Evolutionary conservation across 2,329 filamentous ascomycete genomes (phyloP), one percentile per base, ranked within the genome.

Genomic region (Aspergillus aculeatus): DNA sequence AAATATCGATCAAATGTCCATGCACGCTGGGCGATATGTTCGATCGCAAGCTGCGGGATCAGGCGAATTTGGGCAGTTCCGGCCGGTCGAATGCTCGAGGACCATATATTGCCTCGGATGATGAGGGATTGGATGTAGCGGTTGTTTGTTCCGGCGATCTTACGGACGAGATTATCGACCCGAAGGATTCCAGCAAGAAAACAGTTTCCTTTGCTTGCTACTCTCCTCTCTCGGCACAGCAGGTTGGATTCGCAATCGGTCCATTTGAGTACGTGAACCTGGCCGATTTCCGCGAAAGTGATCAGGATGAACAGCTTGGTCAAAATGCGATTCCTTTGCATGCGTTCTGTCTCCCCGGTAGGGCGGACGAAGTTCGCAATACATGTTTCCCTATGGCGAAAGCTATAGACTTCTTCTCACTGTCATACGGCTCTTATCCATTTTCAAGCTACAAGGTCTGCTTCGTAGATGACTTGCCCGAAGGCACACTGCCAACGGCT

Each of bases 221-320:
- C 61, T 87, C 88, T 62, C 86, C 89, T 54, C 86, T 95, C 9
- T 88, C 92, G 1, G 89, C 94, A 1, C 90, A 93, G 63, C 94
- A 98, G 72, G 88, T 99, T 64, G 94, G 93, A 4, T 96, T 99
- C 74, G 91, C 92, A 2, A 86, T 98, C 58, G 95, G 96, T 0
- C 95, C 96, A 0, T 99, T 99, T 72, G 92, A 98, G 75, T 89
- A 94, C 66, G 88, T 98, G 56, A 91, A 97, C 71, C 81, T 99
- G 5, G 89, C 91, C 2, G 90, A 94, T 67, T 96, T 91, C 69
- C 88, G 96, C 54, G 91, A 93, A 50, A 91, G 92, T 63, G 92
- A 96, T 66, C 91, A 96, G 65, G 93, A 97, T 70, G 92, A 96
- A 67, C 92, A 93, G 73, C 85, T 99, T 57, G 92, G 92, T 3